These are phyloP conservation scores for Geranium brycei DNA, from an alignment of 345 rosid species.

Conservation along the genomic window DNA sequence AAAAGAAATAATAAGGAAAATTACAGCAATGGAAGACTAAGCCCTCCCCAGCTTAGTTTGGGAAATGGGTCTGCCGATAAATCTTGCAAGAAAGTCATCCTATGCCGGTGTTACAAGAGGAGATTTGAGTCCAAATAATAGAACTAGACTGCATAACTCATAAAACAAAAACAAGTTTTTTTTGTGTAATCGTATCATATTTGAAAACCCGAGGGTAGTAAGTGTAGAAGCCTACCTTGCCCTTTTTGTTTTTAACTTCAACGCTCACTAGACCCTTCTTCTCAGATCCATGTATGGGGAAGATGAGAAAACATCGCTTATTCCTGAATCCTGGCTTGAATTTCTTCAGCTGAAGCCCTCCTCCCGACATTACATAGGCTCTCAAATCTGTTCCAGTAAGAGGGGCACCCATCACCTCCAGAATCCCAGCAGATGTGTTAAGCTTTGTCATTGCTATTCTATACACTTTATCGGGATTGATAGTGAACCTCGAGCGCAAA, in stretches of 20 bases:
- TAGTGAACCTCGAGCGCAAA: conserved; percentile 68
- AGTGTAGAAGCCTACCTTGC: conserved; percentile 52
- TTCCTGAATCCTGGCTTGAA: conserved; percentile 56
- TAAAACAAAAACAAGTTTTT: not conserved
- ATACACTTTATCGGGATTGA: conserved; percentile 87
- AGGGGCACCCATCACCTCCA: conserved; percentile 98
- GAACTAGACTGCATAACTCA: no score
- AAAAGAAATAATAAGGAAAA: no score
- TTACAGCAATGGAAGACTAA: no score
- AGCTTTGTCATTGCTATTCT: conserved; percentile 85
- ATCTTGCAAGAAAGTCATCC: no score
- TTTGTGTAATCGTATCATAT: not conserved
- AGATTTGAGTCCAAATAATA: no score
- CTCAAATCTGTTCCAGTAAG: conserved; percentile 67
- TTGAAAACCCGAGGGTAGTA: conserved; percentile 1
- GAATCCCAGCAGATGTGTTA: conserved; percentile 78
- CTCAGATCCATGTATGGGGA: conserved; percentile 82
- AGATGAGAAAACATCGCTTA: conserved; percentile 81
- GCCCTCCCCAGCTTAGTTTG: no score
- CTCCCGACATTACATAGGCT: conserved; percentile 95
- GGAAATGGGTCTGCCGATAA: no score
- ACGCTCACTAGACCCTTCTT: conserved; percentile 82
- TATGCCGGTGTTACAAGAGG: no score
- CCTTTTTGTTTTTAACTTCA: conserved; percentile 83
- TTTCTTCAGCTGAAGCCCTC: conserved; percentile 52